Conservation (phyloP, 148 eudicot species). For the Rhododendron henanense region DNA sequence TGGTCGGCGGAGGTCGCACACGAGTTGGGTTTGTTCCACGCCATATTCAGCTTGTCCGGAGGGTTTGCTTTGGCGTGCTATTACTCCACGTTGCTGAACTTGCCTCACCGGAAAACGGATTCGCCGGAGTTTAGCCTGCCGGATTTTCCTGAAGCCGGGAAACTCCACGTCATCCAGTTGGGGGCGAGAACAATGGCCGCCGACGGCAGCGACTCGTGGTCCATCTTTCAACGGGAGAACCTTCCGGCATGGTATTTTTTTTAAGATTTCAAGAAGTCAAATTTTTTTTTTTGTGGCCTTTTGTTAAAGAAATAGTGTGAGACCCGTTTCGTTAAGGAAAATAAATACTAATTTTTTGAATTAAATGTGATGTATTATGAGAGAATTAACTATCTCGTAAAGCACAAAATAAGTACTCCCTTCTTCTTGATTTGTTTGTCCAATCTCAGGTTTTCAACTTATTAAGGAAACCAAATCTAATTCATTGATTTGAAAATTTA, state of each 20-base stretch:
- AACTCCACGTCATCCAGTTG: constrained; percentile 33
- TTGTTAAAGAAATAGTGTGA: too few relatives aligned
- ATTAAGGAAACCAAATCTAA: too few relatives aligned
- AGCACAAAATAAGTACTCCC: too few relatives aligned
- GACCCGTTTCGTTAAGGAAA: too few relatives aligned
- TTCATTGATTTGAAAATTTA: too few relatives aligned
- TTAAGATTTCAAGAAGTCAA: too few relatives aligned
- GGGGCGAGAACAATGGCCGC: constrained; percentile 21
- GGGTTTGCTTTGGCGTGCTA: constrained; percentile 43
- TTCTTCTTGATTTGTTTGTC: too few relatives aligned
- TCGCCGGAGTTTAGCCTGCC: constrained; percentile 21
- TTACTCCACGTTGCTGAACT: constrained; percentile 38
- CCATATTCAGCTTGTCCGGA: constrained; percentile 29
- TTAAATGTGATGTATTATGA: too few relatives aligned
- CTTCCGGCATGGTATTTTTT: constrained; percentile 23
- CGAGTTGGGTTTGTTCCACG: constrained; percentile 35
- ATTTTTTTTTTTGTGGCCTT: too few relatives aligned
- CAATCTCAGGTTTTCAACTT: too few relatives aligned
- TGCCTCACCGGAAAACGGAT: constrained; percentile 29
- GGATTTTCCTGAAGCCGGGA: constrained; percentile 41
- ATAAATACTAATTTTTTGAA: too few relatives aligned
- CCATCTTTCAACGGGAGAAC: constrained; percentile 21
- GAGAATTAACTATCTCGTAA: too few relatives aligned
- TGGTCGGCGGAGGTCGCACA: constrained; percentile 28
- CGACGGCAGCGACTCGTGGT: constrained; percentile 32